Conservation (phyloP, 176 grass and related monocot species). For the Eleusine coracana region DNA sequence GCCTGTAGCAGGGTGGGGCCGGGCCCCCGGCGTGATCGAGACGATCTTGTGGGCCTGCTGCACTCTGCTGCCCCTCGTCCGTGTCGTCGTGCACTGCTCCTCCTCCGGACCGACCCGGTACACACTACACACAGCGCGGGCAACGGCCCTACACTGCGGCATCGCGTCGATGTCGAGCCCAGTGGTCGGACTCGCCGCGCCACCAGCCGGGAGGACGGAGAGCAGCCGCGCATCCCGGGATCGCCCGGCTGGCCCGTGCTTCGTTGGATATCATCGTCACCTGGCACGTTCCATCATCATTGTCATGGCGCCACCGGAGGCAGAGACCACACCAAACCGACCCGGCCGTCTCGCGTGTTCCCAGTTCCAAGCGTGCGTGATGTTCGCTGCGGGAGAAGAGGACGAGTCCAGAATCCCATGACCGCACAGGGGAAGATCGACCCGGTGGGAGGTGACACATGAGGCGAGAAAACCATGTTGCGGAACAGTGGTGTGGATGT, state of each 20-base stretch:
- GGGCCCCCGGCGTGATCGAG: background rate
- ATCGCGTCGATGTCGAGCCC: background rate
- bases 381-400: background rate
- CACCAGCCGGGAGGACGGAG: background rate
- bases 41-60: conserved; percentile 23
- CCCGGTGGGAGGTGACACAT: conserved; percentile 6
- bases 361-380: background rate
- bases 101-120: background rate
- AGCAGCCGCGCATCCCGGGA: background rate
- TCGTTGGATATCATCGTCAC: background rate
- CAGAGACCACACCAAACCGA: background rate
- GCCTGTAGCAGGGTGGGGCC: background rate
- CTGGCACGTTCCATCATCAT: background rate
- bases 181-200: background rate
- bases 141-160: no score
- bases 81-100: background rate
- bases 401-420: conserved; percentile 31
- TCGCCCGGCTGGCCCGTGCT: background rate
- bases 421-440: conserved; percentile 21
- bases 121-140: no score
- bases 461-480: background rate
- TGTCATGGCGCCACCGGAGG: background rate
- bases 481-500: conserved; percentile 22
- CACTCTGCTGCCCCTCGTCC: background rate
- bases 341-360: no score